Evolutionary conservation across 805 yeast genomes (phyloP).

Genomic region (Lachancea quebecensis): DNA sequence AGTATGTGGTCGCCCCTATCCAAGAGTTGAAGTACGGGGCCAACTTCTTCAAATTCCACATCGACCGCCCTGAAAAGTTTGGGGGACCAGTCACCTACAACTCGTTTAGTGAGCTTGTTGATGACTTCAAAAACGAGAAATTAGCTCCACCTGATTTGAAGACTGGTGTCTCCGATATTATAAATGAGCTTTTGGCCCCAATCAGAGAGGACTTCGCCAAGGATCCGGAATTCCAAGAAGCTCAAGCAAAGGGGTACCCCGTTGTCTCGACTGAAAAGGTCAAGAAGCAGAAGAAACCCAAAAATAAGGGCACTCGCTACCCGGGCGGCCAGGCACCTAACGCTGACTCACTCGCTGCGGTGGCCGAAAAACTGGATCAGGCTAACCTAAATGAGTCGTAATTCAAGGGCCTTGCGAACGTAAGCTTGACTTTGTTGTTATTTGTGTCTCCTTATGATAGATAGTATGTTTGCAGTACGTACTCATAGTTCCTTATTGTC

Average conservation of each 20-base stretch:
- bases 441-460: too few relatives aligned
- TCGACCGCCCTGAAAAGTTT: slow-evolving; percentile 91
- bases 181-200: slow-evolving; percentile 76
- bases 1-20: slow-evolving; percentile 80
- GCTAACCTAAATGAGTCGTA: slow-evolving; percentile 7
- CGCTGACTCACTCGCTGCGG: slow-evolving; percentile 12
- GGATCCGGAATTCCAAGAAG: slow-evolving; percentile 66
- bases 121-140: slow-evolving; percentile 64
- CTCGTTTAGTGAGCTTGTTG: slow-evolving; percentile 60
- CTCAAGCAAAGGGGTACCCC: slow-evolving; percentile 79
- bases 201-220: slow-evolving; percentile 61
- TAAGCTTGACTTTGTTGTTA: too few relatives aligned
- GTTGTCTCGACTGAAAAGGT: slow-evolving; percentile 53
- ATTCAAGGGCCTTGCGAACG: not conserved
- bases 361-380: slow-evolving; percentile 24
- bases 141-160: slow-evolving; percentile 92
- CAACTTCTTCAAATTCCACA: slow-evolving; percentile 55
- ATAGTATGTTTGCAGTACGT: too few relatives aligned
- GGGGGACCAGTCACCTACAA: slow-evolving; percentile 84
- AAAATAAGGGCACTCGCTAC: slow-evolving; percentile 84
- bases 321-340: slow-evolving; percentile 52
- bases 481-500: not conserved
- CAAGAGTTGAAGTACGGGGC: slow-evolving; percentile 63
- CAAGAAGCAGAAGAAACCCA: slow-evolving; percentile 67
- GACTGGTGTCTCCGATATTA: slow-evolving; percentile 81